Base-by-base conservation (phyloP, 768 basidiomycete species). In the Tylopilus balloui region DNA sequence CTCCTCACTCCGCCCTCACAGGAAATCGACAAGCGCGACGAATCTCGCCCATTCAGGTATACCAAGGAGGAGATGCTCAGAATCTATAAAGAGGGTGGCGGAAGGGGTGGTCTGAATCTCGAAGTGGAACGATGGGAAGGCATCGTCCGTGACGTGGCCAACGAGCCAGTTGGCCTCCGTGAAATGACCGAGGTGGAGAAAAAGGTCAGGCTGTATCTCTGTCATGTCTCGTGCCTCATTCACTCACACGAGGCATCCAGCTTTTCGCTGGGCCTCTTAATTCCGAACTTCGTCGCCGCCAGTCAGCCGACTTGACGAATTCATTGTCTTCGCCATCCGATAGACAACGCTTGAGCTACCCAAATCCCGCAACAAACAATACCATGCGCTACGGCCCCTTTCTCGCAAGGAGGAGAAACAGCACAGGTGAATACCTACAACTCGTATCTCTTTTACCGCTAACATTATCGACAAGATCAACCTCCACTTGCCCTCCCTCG, bases 71-170 rank as follows among this genome's bases (percentile, higher is more conserved):
- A 91, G 45, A 74, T 93, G 71, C 76, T 92, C 46, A 75, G 79
- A 70, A 85, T 93, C 53, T 92, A 88, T 67, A 85, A 78, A 66
- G 89, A 91, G 54, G 85, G 86, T 45, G 81, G 80, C 21, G 83
- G 84, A 32, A 82, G 77, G 58, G 79, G 82, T 54, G 83, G 82
- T 38, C 76, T 93, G 28, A 88, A 86, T 37, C 72, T 91, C 35
- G 91, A 92, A 69, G 89, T 92, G 13, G 91, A 92, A 68, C 77
- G 86, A 54, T 91, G 88, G 86, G 87, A 92, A 51, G 91, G 91
- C 48, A 84, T 94, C 56, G 88, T 92, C 21, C 82, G 84, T 50
- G 90, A 92, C 62, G 70, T 77, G 20, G 83, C 78, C 24, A 76
- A 64, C 36, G 87, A 90, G 49, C 93, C 93, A 15, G 69, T 85